A percentile compares a stretch with the other conserved stretches of the same genome.
These are phyloP conservation scores for Candida sphagnicola DNA, from an alignment of 805 yeast genomes.

Conservation along the genomic window DNA sequence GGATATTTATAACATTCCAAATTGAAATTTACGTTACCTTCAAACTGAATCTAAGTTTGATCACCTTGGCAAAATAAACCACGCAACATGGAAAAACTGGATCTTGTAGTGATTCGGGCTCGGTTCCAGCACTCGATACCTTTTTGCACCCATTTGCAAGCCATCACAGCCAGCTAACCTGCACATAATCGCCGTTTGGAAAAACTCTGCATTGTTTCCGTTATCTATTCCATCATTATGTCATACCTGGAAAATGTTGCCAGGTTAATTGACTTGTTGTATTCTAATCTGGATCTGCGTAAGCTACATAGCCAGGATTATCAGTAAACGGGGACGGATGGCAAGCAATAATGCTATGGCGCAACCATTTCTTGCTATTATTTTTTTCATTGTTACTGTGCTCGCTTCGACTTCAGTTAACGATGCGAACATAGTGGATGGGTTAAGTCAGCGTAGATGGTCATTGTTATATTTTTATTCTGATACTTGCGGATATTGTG, in stretches of 20 bases:
- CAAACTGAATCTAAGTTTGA: too few relatives aligned
- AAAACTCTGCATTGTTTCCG: too few relatives aligned
- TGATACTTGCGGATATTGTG: constrained; percentile 32
- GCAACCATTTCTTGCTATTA: not conserved
- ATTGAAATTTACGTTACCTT: not conserved
- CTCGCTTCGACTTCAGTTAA: not conserved
- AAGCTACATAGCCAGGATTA: too few relatives aligned
- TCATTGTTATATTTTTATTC: constrained; percentile 48
- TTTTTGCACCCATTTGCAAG: not conserved
- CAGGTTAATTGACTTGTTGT: not conserved
- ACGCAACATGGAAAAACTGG: too few relatives aligned
- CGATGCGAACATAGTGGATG: constrained; percentile 8
- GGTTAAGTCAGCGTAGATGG: constrained; percentile 20
- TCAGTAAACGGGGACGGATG: too few relatives aligned
- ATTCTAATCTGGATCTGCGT: not conserved
- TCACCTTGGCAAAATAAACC: too few relatives aligned
- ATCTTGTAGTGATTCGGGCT: not conserved
- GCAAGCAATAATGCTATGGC: too few relatives aligned
- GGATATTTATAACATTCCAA: not conserved
- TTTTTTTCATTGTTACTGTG: not conserved
- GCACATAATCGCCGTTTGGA: not conserved
- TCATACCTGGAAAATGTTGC: too few relatives aligned
- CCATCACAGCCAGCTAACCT: not conserved
- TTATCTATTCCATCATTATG: too few relatives aligned
- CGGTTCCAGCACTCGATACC: not conserved